These are phyloP conservation scores for Oryza rufipogon DNA, from an alignment of 176 grass and related monocot genomes.

Conservation along the genomic window DNA sequence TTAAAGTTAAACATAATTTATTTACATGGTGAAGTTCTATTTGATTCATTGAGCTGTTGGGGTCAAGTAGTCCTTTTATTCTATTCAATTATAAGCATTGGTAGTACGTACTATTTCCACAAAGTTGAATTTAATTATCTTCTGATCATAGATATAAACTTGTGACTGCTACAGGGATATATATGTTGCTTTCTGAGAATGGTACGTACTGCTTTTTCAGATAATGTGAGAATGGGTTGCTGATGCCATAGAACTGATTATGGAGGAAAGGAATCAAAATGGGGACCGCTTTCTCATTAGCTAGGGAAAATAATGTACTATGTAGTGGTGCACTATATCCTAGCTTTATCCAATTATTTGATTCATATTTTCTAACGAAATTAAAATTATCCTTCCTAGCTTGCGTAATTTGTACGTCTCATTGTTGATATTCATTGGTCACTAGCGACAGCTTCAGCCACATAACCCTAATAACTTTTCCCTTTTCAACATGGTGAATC, in stretches of 20 bases:
- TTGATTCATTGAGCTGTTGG: too few species aligned
- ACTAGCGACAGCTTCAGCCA: conserved; percentile 27
- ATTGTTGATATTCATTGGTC: conserved; percentile 35
- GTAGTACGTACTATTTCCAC: too few species aligned
- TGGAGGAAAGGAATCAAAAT: conserved; percentile 24
- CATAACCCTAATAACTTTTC: conserved; percentile 26
- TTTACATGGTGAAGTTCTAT: too few species aligned
- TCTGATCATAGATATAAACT: too few species aligned
- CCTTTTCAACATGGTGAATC: conserved; percentile 21
- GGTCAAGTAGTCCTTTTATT: too few species aligned
- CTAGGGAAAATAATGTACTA: conserved; percentile 23
- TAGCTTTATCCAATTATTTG: conserved; percentile 28
- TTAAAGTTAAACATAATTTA: too few species aligned
- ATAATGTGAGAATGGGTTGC: too few species aligned
- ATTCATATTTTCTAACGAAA: conserved; percentile 32
- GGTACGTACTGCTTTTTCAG: too few species aligned
- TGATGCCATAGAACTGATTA: not conserved
- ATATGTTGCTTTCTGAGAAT: too few species aligned
- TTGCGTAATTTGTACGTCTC: conserved; percentile 22
- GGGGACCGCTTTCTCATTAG: conserved; percentile 14
- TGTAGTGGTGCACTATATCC: conserved; percentile 31
- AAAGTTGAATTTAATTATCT: too few species aligned
- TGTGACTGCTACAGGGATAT: too few species aligned
- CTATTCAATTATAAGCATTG: too few species aligned
- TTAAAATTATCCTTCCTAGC: not conserved